phyloP scores from a whole-genome alignment of 148 eudicot genomes.

The Spergularia bocconei region DNA sequence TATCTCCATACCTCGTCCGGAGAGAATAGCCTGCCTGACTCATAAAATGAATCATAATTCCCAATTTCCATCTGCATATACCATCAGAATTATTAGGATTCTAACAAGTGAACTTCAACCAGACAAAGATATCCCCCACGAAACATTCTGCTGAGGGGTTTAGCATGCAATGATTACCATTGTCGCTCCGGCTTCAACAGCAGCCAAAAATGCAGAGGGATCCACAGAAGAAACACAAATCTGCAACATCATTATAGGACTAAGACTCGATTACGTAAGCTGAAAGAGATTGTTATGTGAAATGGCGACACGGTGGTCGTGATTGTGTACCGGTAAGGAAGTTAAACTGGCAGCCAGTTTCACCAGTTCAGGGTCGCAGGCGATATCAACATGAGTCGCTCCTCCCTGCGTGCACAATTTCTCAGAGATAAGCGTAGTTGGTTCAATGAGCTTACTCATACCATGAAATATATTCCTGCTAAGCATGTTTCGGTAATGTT shows the following conservation, averaged over 20 bases:
- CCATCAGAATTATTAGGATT: neutral
- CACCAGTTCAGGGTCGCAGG: constrained; percentile 85
- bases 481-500: neutral
- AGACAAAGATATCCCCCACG: neutral
- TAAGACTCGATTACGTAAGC: neutral
- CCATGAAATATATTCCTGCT: too few relatives aligned
- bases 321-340: constrained; percentile 62
- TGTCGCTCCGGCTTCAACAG: constrained; percentile 87
- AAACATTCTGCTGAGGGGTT: neutral
- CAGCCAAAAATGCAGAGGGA: constrained; percentile 75
- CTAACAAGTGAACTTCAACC: neutral
- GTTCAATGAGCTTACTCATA: too few relatives aligned
- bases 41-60: constrained; percentile 89
- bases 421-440: neutral
- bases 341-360: constrained; percentile 77
- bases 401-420: constrained; percentile 60
- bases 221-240: constrained; percentile 90
- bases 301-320: neutral
- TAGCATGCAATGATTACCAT: constrained; percentile 51
- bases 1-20: constrained; percentile 65
- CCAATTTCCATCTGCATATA: constrained; percentile 77
- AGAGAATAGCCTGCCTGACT: constrained; percentile 65
- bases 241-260: constrained; percentile 31
- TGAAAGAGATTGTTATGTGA: too few relatives aligned
- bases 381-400: constrained; percentile 93